Evolutionary conservation across 495 filamentous ascomycete species (phyloP).

Genomic region (Darksidea phi): DNA sequence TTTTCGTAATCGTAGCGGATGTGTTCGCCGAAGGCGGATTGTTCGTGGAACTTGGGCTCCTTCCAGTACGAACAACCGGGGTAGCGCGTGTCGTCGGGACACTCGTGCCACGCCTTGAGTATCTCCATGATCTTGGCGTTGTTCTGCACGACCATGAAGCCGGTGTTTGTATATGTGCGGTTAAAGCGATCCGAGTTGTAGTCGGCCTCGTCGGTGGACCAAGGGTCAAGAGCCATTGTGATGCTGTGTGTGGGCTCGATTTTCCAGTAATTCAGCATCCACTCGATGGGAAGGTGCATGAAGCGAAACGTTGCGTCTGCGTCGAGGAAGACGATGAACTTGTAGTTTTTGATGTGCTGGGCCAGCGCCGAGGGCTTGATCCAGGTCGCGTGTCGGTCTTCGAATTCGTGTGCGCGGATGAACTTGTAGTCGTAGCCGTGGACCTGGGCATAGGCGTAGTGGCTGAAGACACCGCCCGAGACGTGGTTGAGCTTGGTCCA

Average conservation of each 20-base stretch:
- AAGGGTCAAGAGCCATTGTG: conserved; percentile 46
- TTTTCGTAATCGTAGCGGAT: conserved; percentile 42
- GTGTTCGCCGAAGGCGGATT: conserved; percentile 44
- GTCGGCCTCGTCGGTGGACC: conserved; percentile 14
- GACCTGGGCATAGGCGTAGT: conserved; percentile 45
- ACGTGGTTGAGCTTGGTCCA: conserved; percentile 28
- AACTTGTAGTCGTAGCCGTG: conserved; percentile 58
- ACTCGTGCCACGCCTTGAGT: conserved; percentile 45
- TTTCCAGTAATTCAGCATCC: conserved; percentile 57
- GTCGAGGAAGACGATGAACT: conserved; percentile 54
- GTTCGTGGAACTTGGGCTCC: conserved; percentile 44
- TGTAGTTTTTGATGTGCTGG: conserved; percentile 47
- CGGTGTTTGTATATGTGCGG: conserved; percentile 43
- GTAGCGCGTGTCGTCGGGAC: conserved; percentile 41
- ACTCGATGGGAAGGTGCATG: conserved; percentile 54
- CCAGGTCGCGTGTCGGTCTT: conserved; percentile 48
- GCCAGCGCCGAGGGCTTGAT: conserved; percentile 50
- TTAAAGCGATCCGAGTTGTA: conserved; percentile 41
- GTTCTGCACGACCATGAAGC: conserved; percentile 46
- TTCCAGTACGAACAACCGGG: conserved; percentile 41
- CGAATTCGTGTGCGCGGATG: conserved; percentile 38
- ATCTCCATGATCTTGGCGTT: conserved; percentile 40
- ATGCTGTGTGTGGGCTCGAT: conserved; percentile 46
- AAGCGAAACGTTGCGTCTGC: conserved; percentile 50
- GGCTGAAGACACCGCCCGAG: conserved; percentile 34